phyloP scores from a whole-genome alignment of 345 rosid genomes.

The Euclidium syriacum region DNA sequence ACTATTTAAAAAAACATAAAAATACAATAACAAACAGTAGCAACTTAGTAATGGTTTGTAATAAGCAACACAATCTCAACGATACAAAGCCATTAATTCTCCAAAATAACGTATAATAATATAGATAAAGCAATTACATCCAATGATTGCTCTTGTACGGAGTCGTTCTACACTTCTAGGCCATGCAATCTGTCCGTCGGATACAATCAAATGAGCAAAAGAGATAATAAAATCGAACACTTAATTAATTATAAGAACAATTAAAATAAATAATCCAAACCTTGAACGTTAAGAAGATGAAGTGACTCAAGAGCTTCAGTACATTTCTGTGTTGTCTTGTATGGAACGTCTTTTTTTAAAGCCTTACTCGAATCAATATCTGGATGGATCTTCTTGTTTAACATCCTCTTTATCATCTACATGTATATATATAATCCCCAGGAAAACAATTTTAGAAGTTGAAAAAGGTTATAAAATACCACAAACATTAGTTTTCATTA shows the following conservation, averaged over 20 bases:
- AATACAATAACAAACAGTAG: not conserved
- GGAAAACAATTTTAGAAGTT: too few relatives aligned
- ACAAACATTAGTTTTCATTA: too few relatives aligned
- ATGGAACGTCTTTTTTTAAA: constrained; percentile 23
- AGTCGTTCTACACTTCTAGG: constrained; percentile 5
- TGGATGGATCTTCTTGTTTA: constrained; percentile 89
- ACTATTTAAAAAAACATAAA: not conserved
- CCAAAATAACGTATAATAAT: not conserved
- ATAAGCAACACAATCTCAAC: not conserved
- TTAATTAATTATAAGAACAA: not conserved
- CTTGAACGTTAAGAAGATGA: constrained; percentile 45
- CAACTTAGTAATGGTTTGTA: not conserved
- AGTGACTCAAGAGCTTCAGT: constrained; percentile 39
- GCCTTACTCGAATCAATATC: constrained; percentile 47
- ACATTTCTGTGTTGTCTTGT: constrained; percentile 29
- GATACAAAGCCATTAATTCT: not conserved
- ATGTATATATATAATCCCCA: not conserved
- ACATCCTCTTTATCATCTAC: constrained; percentile 79
- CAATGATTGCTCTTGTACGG: constrained; percentile 8
- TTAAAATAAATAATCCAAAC: constrained; percentile 2
- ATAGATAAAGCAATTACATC: not conserved
- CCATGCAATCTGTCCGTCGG: constrained; percentile 10
- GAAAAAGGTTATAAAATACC: too few relatives aligned
- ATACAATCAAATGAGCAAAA: not conserved
- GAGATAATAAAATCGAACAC: not conserved